Evolutionary conservation across 2,329 filamentous ascomycete species (phyloP), one percentile per base, ranked within the genome.

Genomic region (Alternaria arbusti): DNA sequence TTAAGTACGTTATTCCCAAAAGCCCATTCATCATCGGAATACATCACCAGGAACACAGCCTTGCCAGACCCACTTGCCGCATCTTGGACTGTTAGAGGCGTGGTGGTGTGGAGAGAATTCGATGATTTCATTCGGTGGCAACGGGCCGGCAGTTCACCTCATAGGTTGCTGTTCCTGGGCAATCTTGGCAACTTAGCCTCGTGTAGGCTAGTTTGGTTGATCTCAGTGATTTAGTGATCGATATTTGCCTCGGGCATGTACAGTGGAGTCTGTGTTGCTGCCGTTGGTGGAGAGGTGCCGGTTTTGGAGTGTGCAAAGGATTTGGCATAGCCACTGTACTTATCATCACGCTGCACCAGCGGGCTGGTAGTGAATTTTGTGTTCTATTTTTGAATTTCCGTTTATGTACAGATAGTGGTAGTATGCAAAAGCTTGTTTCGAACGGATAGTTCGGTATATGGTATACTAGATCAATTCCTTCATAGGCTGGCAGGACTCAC

Each of bases 1-100:
- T 43, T 44, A 54, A 28, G 52, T 46, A 57, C 59, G 49, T 57
- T 26, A 54, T 54, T 54, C 10, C 15, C 32, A 36, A 57, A 30
- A 44, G 43, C 43, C 54, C 54, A 40, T 40, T 40, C 36, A 30
- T 55, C 52, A 28, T 46, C 52, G 52, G 13, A 46, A 44, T 30
- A 7, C 44, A 23, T n/a, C 23, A 50, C 45, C 59, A 61, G 54
- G 52, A 28, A 56, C 64, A 66, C 58, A 68, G 64, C 61, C 64
- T 64, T 54, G 46, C 40, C 6, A 11, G 64, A 56, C 58, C 66
- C 61, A 64, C 64, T 60, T 54, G 43, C 54, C 32, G 45, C 45
- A 23, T 55, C 15, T 57, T 45, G 28, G 52, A 7, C 7, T 23
- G 47, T 61, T 28, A 28, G 36, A 40, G n/a, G 36, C 36, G 36